Evolutionary conservation across 2,329 filamentous ascomycete genomes (phyloP), one percentile per base, ranked within the genome.

Genomic region (Xylariaceae sp.): DNA sequence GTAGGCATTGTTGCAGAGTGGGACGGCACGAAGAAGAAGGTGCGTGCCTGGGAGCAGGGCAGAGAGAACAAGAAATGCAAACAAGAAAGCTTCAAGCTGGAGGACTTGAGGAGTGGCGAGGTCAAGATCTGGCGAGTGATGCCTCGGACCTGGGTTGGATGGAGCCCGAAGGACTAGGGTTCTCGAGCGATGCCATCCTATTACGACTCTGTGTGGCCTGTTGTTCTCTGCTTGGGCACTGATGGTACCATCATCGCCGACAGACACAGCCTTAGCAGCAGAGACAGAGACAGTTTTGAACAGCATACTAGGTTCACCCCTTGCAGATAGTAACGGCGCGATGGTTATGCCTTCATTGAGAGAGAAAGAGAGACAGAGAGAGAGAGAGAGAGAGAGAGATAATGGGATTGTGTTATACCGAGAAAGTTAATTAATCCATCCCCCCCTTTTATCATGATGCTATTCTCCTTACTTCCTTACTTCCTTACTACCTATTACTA

Each of bases 1-100:
- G 93, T 97, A 0, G 94, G 84, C 1, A 78, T 99, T 2, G 93
- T 99, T 3, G 84, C 91, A 8, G 94, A 99, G 73, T 99, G 94
- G 94, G 94, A 99, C 73, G 94, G 94, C 2, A 96, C 91, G 47
- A 96, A 97, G 83, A 96, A 96, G 82, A 97, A 97, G 81, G 88
- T 99, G 30, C 80, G 92, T 34, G 92, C 88, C 1, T 97, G 91
- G 90, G 94, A 97, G 74, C 94, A 99, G 73, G 93, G 93, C 0
- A 80, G 93, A 11, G 93, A 97, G 78, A 92, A 86, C 73, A 93
- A 89, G 74, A 97, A 97, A 79, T 88, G 95, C 57, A 94, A 95
- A 78, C 78, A 90, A 62, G 93, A 97, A 79, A 96, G 92, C 76
- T 97, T 93, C 77, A 90, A 92, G 77, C 82, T 99, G 62, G 92